Evolutionary conservation across 1,139 yeast species (phyloP).

Genomic region (Candida sanyaensis): DNA sequence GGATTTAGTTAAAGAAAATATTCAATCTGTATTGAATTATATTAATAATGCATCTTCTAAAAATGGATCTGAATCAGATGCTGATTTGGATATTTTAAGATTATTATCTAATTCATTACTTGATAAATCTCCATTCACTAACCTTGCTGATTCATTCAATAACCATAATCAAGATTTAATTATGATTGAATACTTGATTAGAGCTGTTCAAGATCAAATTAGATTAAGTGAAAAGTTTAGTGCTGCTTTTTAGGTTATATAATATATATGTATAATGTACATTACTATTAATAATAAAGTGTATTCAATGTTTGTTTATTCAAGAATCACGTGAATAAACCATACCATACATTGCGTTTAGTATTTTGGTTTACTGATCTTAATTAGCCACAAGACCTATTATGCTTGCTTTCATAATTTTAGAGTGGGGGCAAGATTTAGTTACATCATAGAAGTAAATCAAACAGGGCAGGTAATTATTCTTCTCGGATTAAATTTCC

Average conservation of each 20-base stretch:
- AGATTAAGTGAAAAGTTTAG: slow-evolving; percentile 75
- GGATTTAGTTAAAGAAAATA: slow-evolving; percentile 48
- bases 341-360: no score
- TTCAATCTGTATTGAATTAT: slow-evolving; percentile 56
- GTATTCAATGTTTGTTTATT: background rate
- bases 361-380: no score
- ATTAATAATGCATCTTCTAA: slow-evolving; percentile 28
- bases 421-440: no score
- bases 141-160: slow-evolving; percentile 64
- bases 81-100: slow-evolving; percentile 60
- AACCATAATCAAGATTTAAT: slow-evolving; percentile 80
- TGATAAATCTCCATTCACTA: slow-evolving; percentile 57
- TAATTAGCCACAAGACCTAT: no score
- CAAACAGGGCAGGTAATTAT: no score
- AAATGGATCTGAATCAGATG: slow-evolving; percentile 35
- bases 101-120: slow-evolving; percentile 64
- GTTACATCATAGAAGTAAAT: no score
- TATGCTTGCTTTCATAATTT: no score
- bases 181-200: slow-evolving; percentile 81
- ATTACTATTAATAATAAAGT: background rate
- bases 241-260: background rate
- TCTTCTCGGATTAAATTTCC: no score
- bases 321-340: no score
- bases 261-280: background rate
- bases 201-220: slow-evolving; percentile 83